Conservation (phyloP, 2,329 filamentous ascomycete species). For the Epicoccum sorghinum region DNA sequence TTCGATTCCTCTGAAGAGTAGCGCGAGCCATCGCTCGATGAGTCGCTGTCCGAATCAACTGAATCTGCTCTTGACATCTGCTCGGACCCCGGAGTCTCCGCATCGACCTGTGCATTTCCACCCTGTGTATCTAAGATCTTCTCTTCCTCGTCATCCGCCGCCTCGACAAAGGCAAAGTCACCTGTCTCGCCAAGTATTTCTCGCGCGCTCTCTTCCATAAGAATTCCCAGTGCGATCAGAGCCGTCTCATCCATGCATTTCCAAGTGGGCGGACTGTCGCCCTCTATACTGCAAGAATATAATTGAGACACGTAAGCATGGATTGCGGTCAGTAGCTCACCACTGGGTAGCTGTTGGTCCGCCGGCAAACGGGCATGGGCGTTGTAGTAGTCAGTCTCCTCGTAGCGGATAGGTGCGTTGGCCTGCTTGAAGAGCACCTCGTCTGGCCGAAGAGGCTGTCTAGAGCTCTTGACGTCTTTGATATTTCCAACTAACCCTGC, state of each 20-base stretch:
- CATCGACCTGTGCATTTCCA: background rate
- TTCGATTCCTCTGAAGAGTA: slow-evolving; percentile 20
- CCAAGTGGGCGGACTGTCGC: slow-evolving; percentile 46
- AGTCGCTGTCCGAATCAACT: background rate
- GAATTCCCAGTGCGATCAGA: slow-evolving; percentile 73
- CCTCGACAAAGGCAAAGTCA: slow-evolving; percentile 74
- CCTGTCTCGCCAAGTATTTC: slow-evolving; percentile 68
- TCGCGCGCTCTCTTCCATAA: slow-evolving; percentile 72
- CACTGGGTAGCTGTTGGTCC: slow-evolving; percentile 65
- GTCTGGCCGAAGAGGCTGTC: slow-evolving; percentile 65
- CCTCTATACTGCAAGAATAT: slow-evolving; percentile 54
- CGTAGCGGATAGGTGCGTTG: slow-evolving; percentile 69
- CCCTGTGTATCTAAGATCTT: slow-evolving; percentile 4
- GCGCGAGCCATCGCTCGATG: slow-evolving; percentile 14
- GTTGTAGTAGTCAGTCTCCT: slow-evolving; percentile 74
- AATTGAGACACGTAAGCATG: slow-evolving; percentile 72
- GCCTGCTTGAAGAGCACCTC: slow-evolving; percentile 72
- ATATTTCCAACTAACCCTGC: slow-evolving; percentile 53
- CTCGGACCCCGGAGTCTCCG: background rate
- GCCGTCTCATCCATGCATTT: slow-evolving; percentile 79
- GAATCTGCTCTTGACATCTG: background rate
- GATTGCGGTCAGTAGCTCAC: slow-evolving; percentile 71
- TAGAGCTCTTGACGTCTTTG: slow-evolving; percentile 42
- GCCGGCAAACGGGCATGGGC: slow-evolving; percentile 64
- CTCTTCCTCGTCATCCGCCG: slow-evolving; percentile 37